Base-by-base conservation (phyloP, 345 rosid species). In the Populus deltoides region DNA sequence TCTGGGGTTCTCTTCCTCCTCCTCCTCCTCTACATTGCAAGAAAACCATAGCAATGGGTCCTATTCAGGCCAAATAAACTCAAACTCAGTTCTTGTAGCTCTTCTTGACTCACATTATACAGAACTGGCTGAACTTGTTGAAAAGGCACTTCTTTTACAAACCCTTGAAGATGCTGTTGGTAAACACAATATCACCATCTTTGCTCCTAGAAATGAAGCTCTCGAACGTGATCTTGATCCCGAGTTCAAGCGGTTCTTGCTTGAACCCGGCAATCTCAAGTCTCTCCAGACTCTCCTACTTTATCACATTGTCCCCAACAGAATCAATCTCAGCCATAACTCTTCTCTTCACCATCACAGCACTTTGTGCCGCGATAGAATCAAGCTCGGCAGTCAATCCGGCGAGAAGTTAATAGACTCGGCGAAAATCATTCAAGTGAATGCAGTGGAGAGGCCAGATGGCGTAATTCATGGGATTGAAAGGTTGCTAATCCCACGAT, bases 71-170 rank as follows among this genome's bases (percentile, higher is more conserved):
- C 79, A 76, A 68, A 90, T 95, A 76, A 95, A 89, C 91, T 95
- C 99, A 2, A 95, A 93, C 79, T 95, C 98, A 0, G 91, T 95
- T 73, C 92, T 95, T n/a, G 97, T 95, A 2, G 98, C 98, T 36
- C 96, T 95, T 47, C 94, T 93, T 12, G 99, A 95, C 83, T 95
- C 99, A 55, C 98, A 89, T 86, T 95, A 93, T 83, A 93, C 98
- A 1, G 98, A 92, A 78, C 82, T 95, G 18, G 88, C 99, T 2
- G 99, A 95, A 74, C 93, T 93, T 3, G 91, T 93, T 0, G 99
- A 95, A 70, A 95, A 95, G 73, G 99, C 98, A 41, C 90, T 91
- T 43, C 97, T 95, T n/a, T 90, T 95, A 20, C 95, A 91, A 47
- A 87, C 91, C 22, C 94, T 96, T 1, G 98, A 96, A 80, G 91